Evolutionary conservation across 371 early-diverging fungal species (phyloP), one percentile per base, ranked within the genome.

Genomic region (Apophysomyces elegans): DNA sequence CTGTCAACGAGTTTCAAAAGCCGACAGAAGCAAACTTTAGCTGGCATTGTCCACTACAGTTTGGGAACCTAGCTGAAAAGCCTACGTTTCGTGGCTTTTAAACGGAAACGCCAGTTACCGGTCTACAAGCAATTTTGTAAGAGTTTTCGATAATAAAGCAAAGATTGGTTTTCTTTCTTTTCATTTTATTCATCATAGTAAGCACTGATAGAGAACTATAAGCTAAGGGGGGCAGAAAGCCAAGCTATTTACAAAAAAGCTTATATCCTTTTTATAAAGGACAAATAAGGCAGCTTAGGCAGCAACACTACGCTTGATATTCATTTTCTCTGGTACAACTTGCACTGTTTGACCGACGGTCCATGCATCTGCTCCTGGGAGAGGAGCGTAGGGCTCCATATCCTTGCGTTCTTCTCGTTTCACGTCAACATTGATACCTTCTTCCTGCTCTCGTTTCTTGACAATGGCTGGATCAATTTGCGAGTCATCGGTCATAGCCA

Each of bases 361-460:
- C 71, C 71, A 71, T 12, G 36, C 54, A 46, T 71, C 71, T 3
- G 67, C 63, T 26, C 61, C 71, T 5, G 9, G 18, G 18, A 38
- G 66, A 4, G 71, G 71, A 7, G 21, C 37, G 37, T 71, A 67
- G 11, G 37, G 50, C 5, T 60, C 61, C 36, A 64, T 61, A 37
- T 71, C 71, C 37, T 47, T 38, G 2, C 71, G 63, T 37, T 71
- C 71, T 11, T 64, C 58, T 7, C 39, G 32, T 64, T 71, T 71
- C 39, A 16, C 18, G 3, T 57, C 46, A 1, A 61, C 43, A 18
- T 56, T 43, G 39, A 71, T 67, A 32, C 71, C 63, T 63, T 66
- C 67, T 3, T 46, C 58, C 12, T 60, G 32, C 43, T 67, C 39
- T 32, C 71, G 64, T 38, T 60, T 14, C 26, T 61, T 35, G 1